Percentiles rank a stretch among this genome's conserved stretches.
Conservation (phyloP, 2,329 filamentous ascomycete species). For the Microsporum ferrugineum region DNA sequence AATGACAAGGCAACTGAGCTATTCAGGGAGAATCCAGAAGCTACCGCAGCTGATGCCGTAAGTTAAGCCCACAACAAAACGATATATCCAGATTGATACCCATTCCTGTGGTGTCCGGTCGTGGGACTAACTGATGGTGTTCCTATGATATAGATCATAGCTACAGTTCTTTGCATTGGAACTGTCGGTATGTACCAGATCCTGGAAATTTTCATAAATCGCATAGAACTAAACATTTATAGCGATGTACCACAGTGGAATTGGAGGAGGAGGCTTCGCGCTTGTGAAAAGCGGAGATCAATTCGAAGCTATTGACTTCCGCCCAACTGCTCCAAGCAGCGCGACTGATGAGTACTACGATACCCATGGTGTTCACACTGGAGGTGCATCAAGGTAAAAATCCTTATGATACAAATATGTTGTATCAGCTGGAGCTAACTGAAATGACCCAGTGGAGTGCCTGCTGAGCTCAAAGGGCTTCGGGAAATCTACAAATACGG, state of each 20-base stretch:
- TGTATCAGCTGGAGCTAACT: neutral
- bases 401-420: constrained; percentile 49
- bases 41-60: constrained; percentile 64
- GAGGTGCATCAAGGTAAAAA: neutral
- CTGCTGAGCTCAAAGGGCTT: constrained; percentile 58
- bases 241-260: constrained; percentile 65
- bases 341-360: neutral
- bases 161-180: constrained; percentile 62
- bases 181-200: constrained; percentile 43
- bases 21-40: constrained; percentile 40
- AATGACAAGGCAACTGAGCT: constrained; percentile 56
- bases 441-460: constrained; percentile 38
- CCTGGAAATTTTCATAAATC: neutral
- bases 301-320: constrained; percentile 80
- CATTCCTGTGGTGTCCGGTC: neutral
- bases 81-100: neutral
- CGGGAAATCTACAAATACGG: constrained; percentile 59
- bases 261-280: constrained; percentile 86
- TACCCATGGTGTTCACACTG: neutral
- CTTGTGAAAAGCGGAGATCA: constrained; percentile 53
- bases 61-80: constrained; percentile 14
- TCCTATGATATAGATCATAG: constrained; percentile 43
- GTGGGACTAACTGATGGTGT: neutral
- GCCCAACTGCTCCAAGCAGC: constrained; percentile 61
- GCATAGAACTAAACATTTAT: neutral